phyloP scores from a whole-genome alignment of 2,329 filamentous ascomycete genomes.

The Colletotrichum eremochloae region DNA sequence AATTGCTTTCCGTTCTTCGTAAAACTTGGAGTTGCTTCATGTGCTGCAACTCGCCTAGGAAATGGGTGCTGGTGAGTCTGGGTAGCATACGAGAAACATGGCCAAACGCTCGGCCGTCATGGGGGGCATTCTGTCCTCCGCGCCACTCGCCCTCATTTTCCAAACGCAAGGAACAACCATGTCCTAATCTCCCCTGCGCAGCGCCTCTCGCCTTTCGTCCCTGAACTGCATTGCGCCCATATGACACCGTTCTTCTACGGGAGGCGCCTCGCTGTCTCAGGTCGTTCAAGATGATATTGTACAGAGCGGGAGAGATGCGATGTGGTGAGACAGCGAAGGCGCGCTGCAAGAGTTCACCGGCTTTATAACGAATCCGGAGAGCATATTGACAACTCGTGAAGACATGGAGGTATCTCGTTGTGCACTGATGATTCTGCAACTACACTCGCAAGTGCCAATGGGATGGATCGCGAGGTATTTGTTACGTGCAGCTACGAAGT shows the following conservation, averaged over 20 bases:
- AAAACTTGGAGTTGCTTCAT: background rate
- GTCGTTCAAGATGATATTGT: no score
- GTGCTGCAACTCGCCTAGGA: background rate
- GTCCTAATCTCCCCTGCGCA: background rate
- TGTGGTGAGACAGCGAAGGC: no score
- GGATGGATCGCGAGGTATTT: background rate
- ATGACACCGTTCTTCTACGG: conserved; percentile 3
- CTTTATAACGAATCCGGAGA: no score
- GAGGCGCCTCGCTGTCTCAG: conserved; percentile 9
- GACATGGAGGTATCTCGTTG: background rate
- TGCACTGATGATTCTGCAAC: background rate
- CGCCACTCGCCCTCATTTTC: background rate
- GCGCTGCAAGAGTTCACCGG: no score
- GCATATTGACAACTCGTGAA: no score
- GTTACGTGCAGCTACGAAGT: background rate
- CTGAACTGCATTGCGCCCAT: background rate
- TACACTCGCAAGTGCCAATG: background rate
- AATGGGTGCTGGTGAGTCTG: background rate
- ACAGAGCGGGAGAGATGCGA: no score
- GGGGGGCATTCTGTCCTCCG: background rate
- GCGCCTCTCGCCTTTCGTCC: background rate
- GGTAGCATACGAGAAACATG: background rate
- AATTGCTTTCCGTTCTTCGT: background rate
- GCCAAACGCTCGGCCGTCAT: background rate
- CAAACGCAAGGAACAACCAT: background rate